phyloP scores from a whole-genome alignment of 331 rosid genomes.

The Cydonia oblonga region DNA sequence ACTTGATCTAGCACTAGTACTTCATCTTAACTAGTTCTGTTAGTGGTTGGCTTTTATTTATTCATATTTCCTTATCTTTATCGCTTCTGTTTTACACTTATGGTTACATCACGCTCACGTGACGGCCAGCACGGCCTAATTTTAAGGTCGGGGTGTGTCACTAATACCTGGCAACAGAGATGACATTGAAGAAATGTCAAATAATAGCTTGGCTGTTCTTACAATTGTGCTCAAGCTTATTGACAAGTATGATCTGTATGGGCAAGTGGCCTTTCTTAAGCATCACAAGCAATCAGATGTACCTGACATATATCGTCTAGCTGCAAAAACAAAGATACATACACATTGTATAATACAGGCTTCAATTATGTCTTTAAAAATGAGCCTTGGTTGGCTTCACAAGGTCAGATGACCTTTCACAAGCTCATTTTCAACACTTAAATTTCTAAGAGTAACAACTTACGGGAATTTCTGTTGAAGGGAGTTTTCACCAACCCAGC shows the following conservation, averaged over 20 bases:
- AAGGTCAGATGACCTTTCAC: no score
- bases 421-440: background rate
- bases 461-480: constrained; percentile 22
- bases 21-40: no score
- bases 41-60: no score
- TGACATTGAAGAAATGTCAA: constrained; percentile 44
- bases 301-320: constrained; percentile 48
- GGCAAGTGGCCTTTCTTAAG: constrained; percentile 52
- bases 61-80: no score
- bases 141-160: no score
- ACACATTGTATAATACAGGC: background rate
- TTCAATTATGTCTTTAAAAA: background rate
- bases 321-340: constrained; percentile 46
- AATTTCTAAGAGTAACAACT: background rate
- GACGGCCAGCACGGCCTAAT: no score
- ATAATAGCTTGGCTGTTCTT: constrained; percentile 35
- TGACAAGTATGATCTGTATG: constrained; percentile 47
- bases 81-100: no score
- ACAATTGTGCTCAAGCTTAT: constrained; percentile 38
- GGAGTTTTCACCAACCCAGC: constrained; percentile 59
- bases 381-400: background rate
- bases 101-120: no score
- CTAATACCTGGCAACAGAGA: constrained; percentile 51
- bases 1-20: no score
- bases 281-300: constrained; percentile 53